Evolutionary conservation across 441 rosid species (phyloP), one percentile per base, ranked within the genome.

Genomic region (Pelargonium australe): DNA sequence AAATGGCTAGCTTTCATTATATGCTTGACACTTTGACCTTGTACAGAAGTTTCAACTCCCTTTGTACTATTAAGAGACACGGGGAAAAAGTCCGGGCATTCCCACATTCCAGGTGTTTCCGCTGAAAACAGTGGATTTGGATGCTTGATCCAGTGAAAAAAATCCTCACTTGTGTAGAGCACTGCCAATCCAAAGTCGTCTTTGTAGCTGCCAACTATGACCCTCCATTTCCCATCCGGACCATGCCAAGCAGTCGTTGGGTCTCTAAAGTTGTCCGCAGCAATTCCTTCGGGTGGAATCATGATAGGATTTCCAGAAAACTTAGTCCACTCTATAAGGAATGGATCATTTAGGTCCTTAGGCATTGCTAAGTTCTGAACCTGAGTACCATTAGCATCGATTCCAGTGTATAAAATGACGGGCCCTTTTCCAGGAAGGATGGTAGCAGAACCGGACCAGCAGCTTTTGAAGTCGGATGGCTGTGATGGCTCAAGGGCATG

Each of bases 231-330:
- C 16, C 14, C 64, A 64, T 70, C 73, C 23, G 66, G 61, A 0
- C 73, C 73, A 34, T 63, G 68, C 73, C 73, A 63, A 20, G 73
- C 67, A 11, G 67, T 70, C 9, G 68, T 64, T 31, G 67, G 73
- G 37, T 69, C 72, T 60, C 72, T 69, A 11, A 69, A 69, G 55
- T 20, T 17, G 25, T 55, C 61, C 2, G 61, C 23, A 7, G 61
- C 61, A 55, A 55, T 55, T 55, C 61, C 61, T 55, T 55, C 7
- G 12, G 61, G 61, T 55, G 61, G 61, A 55, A 17, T 7, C 61
- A 55, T 55, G 23, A 55, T 17, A 55, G 61, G 61, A 55, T 55
- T 55, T 16, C 23, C 61, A 7, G 61, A 55, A 55, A 55, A 55
- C 61, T 55, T 55, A 1, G 9, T 11, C 61, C 61, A 55, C 61